Evolutionary conservation across 192 early-diverging fungal genomes (phyloP).

Genomic region (Coemansia sp.): DNA sequence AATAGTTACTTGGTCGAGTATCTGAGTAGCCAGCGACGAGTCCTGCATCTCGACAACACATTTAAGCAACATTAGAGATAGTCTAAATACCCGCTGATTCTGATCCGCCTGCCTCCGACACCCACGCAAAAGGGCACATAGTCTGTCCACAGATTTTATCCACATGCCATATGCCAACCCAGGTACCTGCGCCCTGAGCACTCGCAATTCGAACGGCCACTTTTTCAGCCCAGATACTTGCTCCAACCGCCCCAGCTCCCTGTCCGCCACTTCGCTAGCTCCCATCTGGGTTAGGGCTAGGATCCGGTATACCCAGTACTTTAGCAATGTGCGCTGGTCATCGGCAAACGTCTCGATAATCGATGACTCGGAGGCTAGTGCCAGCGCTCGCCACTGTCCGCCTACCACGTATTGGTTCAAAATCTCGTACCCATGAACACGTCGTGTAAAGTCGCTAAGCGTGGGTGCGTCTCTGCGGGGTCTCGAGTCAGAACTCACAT

Average conservation of each 20-base stretch:
- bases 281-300: constrained; percentile 30
- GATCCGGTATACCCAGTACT: constrained; percentile 40
- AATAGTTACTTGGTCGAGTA: constrained; percentile 8
- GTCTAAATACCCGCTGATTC: constrained; percentile 26
- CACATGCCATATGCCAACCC: constrained; percentile 19
- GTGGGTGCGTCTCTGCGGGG: constrained; percentile 37
- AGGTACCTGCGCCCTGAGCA: constrained; percentile 36
- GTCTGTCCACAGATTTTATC: constrained; percentile 16
- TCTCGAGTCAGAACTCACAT: constrained; percentile 25
- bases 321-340: constrained; percentile 15
- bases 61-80: constrained; percentile 23
- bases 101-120: constrained; percentile 17
- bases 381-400: constrained; percentile 48
- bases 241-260: constrained; percentile 34
- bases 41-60: constrained; percentile 24
- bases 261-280: constrained; percentile 6
- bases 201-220: constrained; percentile 55
- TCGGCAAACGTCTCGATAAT: constrained; percentile 16
- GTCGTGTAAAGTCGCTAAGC: constrained; percentile 21
- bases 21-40: constrained; percentile 12
- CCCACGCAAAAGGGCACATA: constrained; percentile 30
- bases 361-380: constrained; percentile 34
- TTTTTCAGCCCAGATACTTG: background rate
- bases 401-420: constrained; percentile 45
- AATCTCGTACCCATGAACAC: constrained; percentile 29